Evolutionary conservation across 1,139 yeast genomes (phyloP).

Genomic region (Schwanniomyces etchellsii): DNA sequence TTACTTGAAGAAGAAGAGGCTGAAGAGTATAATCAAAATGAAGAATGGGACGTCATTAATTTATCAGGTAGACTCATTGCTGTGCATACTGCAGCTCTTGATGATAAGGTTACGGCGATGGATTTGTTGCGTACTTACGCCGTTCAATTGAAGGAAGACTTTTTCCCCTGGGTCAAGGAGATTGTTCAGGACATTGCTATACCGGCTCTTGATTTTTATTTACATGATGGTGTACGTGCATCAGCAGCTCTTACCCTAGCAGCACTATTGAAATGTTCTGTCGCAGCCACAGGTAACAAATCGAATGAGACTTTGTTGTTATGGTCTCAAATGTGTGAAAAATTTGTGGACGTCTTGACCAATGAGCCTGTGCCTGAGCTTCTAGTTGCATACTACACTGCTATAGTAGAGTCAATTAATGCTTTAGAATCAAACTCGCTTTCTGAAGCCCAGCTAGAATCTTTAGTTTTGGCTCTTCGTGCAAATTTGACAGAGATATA

Average conservation of each 20-base stretch:
- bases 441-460: constrained; percentile 50
- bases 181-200: constrained; percentile 73
- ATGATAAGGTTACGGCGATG: constrained; percentile 89
- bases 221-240: constrained; percentile 92
- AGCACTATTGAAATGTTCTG: constrained; percentile 64
- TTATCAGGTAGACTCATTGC: constrained; percentile 91
- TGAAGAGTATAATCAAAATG: constrained; percentile 75
- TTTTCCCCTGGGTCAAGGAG: constrained; percentile 78
- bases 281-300: constrained; percentile 52
- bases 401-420: constrained; percentile 64
- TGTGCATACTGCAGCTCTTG: constrained; percentile 85
- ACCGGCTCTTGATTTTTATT: constrained; percentile 85
- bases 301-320: constrained; percentile 56
- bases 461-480: constrained; percentile 56
- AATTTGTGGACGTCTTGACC: constrained; percentile 62
- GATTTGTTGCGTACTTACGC: constrained; percentile 88
- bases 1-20: constrained; percentile 85
- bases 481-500: constrained; percentile 62
- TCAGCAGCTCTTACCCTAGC: constrained; percentile 85
- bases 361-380: constrained; percentile 84
- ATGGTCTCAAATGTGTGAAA: constrained; percentile 70
- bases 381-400: constrained; percentile 68
- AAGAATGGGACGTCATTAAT: constrained; percentile 94
- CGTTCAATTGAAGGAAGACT: constrained; percentile 72
- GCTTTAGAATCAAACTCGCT: constrained; percentile 61